A percentile compares a stretch with the other conserved stretches of the same genome.
Evolutionary conservation across 148 eudicot species (phyloP).

Genomic region (Amaranthus cruentus): DNA sequence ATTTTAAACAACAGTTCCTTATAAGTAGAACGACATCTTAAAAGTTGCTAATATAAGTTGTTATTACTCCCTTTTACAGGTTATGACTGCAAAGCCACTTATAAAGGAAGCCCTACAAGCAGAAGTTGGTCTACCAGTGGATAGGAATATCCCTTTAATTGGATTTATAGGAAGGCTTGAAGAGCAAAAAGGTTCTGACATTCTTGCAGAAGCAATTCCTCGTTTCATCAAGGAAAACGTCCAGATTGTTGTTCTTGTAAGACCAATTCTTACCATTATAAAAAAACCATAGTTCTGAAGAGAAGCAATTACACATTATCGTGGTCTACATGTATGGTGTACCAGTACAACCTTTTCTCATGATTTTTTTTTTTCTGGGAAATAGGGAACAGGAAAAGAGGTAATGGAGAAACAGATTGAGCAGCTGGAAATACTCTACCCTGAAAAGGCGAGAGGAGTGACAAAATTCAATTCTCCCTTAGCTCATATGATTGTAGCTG

Average conservation of each 20-base stretch:
- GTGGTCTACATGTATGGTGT: background rate
- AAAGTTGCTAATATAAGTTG: too few relatives aligned
- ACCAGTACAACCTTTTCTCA: background rate
- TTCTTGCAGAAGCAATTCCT: slow-evolving; percentile 67
- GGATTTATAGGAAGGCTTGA: slow-evolving; percentile 94
- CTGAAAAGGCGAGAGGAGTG: slow-evolving; percentile 76
- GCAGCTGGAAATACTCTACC: slow-evolving; percentile 57
- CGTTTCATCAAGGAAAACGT: slow-evolving; percentile 53
- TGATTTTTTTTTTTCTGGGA: background rate
- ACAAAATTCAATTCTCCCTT: slow-evolving; percentile 67
- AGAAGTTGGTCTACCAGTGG: slow-evolving; percentile 73
- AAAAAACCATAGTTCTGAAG: too few relatives aligned
- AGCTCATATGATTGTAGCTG: slow-evolving; percentile 84
- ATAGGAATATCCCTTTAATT: slow-evolving; percentile 63
- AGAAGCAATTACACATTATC: too few relatives aligned
- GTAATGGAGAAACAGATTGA: slow-evolving; percentile 65
- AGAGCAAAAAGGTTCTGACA: slow-evolving; percentile 98
- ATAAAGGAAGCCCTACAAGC: slow-evolving; percentile 86
- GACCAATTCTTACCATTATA: slow-evolving; percentile 2
- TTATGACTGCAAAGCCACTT: slow-evolving; percentile 62
- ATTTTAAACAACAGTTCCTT: background rate
- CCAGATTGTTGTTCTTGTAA: slow-evolving; percentile 72
- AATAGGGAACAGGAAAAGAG: slow-evolving; percentile 85
- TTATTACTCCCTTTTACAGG: slow-evolving; percentile 26
- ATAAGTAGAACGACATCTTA: too few relatives aligned